These are phyloP conservation scores for Maudiozyma serrabonitensis DNA, from an alignment of 805 yeast genomes.

Conservation along the genomic window DNA sequence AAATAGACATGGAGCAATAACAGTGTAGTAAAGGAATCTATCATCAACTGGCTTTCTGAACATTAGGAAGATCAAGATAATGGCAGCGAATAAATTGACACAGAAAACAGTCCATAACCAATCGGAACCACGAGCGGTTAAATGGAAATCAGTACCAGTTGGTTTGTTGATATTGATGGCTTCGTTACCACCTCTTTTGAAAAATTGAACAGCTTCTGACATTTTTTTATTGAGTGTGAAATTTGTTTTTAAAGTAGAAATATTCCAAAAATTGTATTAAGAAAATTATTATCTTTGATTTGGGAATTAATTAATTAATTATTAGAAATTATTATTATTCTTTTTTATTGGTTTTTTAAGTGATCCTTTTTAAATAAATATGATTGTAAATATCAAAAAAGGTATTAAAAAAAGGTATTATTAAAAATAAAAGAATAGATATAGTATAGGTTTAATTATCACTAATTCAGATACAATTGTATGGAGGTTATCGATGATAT, in stretches of 20 bases:
- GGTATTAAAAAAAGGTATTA: neutral
- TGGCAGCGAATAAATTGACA: slow-evolving; percentile 32
- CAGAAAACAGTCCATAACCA: slow-evolving; percentile 61
- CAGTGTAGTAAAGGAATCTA: slow-evolving; percentile 30
- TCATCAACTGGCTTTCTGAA: slow-evolving; percentile 25
- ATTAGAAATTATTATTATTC: neutral
- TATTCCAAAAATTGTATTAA: neutral
- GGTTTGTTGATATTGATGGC: slow-evolving; percentile 39
- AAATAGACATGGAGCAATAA: slow-evolving; percentile 37
- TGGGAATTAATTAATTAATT: neutral
- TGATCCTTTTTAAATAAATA: neutral
- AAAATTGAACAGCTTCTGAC: slow-evolving; percentile 12
- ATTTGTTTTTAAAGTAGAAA: neutral
- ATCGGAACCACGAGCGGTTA: slow-evolving; percentile 54
- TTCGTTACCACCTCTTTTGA: slow-evolving; percentile 28
- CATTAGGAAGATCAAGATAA: slow-evolving; percentile 21
- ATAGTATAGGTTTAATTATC: neutral
- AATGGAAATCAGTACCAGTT: slow-evolving; percentile 39
- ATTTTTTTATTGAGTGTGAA: slow-evolving; percentile 2
- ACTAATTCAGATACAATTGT: neutral
- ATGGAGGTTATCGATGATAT: neutral
- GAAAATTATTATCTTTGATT: neutral
- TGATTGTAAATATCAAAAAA: neutral
- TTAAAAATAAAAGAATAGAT: neutral
- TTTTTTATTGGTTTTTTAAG: neutral